A percentile compares a stretch with the other conserved stretches of the same genome.
Evolutionary conservation across 1,284 basidiomycete species (phyloP).

Genomic region (Phaffia rhodozyma): DNA sequence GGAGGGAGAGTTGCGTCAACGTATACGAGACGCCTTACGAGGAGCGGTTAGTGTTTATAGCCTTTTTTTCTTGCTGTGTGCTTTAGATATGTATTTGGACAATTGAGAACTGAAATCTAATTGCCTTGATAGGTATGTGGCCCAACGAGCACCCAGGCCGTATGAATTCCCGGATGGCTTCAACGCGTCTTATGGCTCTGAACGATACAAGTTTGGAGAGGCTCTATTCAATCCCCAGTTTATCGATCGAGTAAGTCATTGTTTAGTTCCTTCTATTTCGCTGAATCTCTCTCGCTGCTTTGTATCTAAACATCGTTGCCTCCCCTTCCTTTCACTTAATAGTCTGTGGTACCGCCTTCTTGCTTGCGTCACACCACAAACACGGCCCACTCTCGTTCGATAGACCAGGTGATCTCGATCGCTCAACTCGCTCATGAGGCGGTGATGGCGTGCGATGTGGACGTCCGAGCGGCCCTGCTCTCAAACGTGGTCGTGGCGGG

Average conservation of each 20-base stretch:
- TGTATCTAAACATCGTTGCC: conserved; percentile 37
- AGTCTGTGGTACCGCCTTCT: conserved; percentile 24
- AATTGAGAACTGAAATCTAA: conserved; percentile 24
- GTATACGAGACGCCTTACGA: conserved; percentile 49
- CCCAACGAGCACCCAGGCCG: conserved; percentile 42
- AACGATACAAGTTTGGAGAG: conserved; percentile 77
- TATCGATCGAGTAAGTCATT: conserved; percentile 49
- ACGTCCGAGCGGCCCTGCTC: conserved; percentile 77
- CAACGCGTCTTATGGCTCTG: conserved; percentile 68
- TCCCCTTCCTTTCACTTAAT: conserved; percentile 20
- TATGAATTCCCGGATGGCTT: conserved; percentile 98
- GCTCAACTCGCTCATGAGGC: conserved; percentile 66
- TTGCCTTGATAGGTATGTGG: conserved; percentile 38
- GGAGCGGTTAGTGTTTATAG: background rate
- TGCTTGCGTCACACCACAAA: conserved; percentile 27
- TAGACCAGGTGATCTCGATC: conserved; percentile 42
- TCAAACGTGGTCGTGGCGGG: conserved; percentile 92
- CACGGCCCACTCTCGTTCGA: conserved; percentile 50
- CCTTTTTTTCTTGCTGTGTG: background rate
- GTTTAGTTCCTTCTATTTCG: background rate
- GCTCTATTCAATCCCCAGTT: conserved; percentile 76
- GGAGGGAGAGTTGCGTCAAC: conserved; percentile 78
- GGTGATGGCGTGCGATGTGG: conserved; percentile 75
- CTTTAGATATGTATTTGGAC: background rate
- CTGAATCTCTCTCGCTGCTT: conserved; percentile 24